Conservation (phyloP, 1,284 basidiomycete species). For the Polyporus tsugae region DNA sequence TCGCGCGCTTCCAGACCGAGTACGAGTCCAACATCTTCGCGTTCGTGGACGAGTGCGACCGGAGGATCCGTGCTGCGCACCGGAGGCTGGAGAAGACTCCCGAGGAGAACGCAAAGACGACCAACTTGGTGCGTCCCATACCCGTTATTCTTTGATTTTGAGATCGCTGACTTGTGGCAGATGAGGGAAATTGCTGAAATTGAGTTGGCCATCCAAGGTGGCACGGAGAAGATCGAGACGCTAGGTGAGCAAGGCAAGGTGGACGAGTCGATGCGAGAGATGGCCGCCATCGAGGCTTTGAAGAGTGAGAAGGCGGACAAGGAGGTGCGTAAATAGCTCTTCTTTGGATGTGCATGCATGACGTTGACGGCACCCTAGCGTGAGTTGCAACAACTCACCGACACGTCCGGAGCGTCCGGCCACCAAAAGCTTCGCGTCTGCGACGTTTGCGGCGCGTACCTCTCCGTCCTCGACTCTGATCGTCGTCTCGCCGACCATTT, state of each 20-base stretch:
- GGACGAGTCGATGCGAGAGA: conserved; percentile 97
- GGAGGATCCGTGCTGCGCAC: conserved; percentile 94
- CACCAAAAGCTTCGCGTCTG: conserved; percentile 99
- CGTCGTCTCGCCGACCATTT: conserved; percentile 99
- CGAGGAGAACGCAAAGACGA: conserved; percentile 99
- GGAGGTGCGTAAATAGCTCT: conserved; percentile 65
- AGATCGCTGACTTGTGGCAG: conserved; percentile 46
- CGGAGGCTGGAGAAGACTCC: conserved; percentile 98
- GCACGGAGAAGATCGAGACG: conserved; percentile 97
- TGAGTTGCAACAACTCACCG: conserved; percentile 95
- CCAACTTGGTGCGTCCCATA: conserved; percentile 76
- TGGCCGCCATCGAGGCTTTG: conserved; percentile 96
- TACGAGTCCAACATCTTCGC: conserved; percentile 95
- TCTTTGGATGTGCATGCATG: conserved; percentile 1
- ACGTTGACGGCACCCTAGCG: conserved; percentile 55
- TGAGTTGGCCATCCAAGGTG: conserved; percentile 97
- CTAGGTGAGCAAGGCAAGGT: conserved; percentile 98
- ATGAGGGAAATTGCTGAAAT: conserved; percentile 99
- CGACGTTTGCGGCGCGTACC: conserved; percentile 98
- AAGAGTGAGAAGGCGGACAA: conserved; percentile 97
- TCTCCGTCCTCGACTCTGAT: conserved; percentile 98
- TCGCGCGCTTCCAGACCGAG: conserved; percentile 88
- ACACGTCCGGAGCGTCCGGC: conserved; percentile 97
- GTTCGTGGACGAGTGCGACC: conserved; percentile 98
- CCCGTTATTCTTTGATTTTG: background rate